Percentiles rank a stretch among this genome's conserved stretches.
Conservation (phyloP, 805 yeast species). For the Yarrowia sp. region DNA sequence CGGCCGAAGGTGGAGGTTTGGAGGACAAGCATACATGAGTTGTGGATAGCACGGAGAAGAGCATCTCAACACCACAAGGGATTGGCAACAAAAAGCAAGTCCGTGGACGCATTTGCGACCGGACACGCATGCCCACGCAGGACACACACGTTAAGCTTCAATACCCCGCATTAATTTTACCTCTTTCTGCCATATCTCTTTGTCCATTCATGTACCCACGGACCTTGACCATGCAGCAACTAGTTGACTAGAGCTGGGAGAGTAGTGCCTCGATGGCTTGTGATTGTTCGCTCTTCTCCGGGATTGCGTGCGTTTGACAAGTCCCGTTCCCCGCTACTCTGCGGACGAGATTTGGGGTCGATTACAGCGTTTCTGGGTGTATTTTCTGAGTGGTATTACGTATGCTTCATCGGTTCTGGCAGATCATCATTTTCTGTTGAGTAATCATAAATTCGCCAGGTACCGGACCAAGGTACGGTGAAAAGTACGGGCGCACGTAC, state of each 20-base stretch:
- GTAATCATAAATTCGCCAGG: conserved; percentile 16
- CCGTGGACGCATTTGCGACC: too few relatives aligned
- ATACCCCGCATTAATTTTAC: conserved; percentile 26
- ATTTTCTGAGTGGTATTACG: neutral
- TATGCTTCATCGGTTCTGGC: neutral
- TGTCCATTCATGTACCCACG: conserved; percentile 19
- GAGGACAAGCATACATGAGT: too few relatives aligned
- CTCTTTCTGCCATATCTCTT: conserved; percentile 5
- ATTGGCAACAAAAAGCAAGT: too few relatives aligned
- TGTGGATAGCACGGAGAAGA: too few relatives aligned
- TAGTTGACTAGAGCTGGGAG: neutral
- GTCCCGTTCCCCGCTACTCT: conserved; percentile 24
- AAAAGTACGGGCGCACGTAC: too few relatives aligned
- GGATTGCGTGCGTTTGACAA: conserved; percentile 16
- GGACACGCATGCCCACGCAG: too few relatives aligned
- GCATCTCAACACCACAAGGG: too few relatives aligned
- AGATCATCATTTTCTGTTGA: conserved; percentile 6
- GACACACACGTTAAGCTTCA: neutral
- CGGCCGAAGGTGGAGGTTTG: conserved; percentile 5
- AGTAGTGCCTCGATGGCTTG: conserved; percentile 2
- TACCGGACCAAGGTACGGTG: too few relatives aligned
- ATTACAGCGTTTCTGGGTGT: too few relatives aligned
- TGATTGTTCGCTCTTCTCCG: conserved; percentile 9
- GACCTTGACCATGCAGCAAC: conserved; percentile 24
- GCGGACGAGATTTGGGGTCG: too few relatives aligned